These are phyloP conservation scores for Kodamaea nitidulidarum DNA, from an alignment of 805 yeast species.

Conservation along the genomic window DNA sequence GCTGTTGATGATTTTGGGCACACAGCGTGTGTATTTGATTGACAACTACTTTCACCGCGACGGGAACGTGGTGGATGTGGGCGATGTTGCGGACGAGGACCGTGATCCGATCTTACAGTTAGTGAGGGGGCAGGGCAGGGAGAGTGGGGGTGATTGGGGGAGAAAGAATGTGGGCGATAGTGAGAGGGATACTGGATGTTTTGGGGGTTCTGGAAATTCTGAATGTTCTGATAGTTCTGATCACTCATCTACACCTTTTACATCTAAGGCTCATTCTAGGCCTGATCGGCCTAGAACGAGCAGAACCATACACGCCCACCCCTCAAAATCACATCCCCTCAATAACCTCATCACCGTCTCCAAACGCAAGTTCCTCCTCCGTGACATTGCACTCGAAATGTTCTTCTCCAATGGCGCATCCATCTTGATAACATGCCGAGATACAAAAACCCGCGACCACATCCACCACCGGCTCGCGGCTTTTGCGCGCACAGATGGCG, in stretches of 20 bases:
- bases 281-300: no score
- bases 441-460: conserved; percentile 50
- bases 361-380: conserved; percentile 67
- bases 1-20: conserved; percentile 69
- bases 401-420: conserved; percentile 73
- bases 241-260: no score
- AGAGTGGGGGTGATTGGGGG: no score
- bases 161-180: conserved; percentile 12
- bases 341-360: conserved; percentile 59
- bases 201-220: no score
- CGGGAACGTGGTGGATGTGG: conserved; percentile 55
- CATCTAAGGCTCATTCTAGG: no score
- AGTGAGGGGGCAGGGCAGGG: conserved; percentile 47
- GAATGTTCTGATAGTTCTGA: no score
- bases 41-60: conserved; percentile 63
- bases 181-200: no score
- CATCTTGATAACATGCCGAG: conserved; percentile 61
- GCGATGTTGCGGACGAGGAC: conserved; percentile 57
- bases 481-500: conserved; percentile 32
- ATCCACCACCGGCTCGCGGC: conserved; percentile 48
- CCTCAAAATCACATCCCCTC: conserved; percentile 57
- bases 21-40: conserved; percentile 59
- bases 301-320: no score
- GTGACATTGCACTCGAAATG: conserved; percentile 80
- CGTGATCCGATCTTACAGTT: conserved; percentile 69